Percentiles rank a stretch among this genome's conserved stretches.
These are phyloP conservation scores for Tricholoma saponaceum DNA, from an alignment of 768 basidiomycete species.

Conservation along the genomic window DNA sequence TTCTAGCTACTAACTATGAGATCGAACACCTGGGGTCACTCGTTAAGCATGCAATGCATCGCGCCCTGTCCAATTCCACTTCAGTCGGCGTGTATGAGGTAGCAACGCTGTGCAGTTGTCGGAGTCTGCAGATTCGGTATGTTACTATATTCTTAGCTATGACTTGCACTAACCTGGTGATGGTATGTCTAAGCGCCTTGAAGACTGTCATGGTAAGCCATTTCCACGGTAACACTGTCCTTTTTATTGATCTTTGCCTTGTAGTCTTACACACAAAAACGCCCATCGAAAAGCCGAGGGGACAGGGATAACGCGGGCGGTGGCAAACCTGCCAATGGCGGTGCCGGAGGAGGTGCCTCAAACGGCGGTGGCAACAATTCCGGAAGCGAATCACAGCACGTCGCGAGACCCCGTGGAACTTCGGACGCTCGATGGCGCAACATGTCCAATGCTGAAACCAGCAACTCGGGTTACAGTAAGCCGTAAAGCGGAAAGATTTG, in stretches of 20 bases:
- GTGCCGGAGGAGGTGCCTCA: constrained; percentile 28
- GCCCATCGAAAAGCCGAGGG: constrained; percentile 53
- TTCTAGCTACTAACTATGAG: constrained; percentile 81
- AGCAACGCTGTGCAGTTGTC: constrained; percentile 84
- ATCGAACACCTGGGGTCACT: constrained; percentile 70
- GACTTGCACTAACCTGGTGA: constrained; percentile 14
- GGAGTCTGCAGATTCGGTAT: constrained; percentile 85
- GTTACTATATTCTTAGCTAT: constrained; percentile 21
- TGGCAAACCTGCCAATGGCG: constrained; percentile 30
- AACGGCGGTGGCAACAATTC: constrained; percentile 22
- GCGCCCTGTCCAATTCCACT: constrained; percentile 75
- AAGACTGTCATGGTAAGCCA: constrained; percentile 77
- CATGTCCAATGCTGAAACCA: constrained; percentile 19
- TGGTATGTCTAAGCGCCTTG: constrained; percentile 48
- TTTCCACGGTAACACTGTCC: background rate
- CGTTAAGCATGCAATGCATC: constrained; percentile 95
- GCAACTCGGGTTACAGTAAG: constrained; percentile 28
- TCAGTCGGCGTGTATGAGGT: constrained; percentile 95
- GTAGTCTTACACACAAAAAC: constrained; percentile 77
- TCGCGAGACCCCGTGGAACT: constrained; percentile 62
- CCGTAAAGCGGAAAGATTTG: background rate
- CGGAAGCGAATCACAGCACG: constrained; percentile 27
- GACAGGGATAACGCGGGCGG: constrained; percentile 37
- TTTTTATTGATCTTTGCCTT: constrained; percentile 10
- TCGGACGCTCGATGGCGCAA: constrained; percentile 61